Conservation (phyloP, 129 eudicot species). For the Chrysanthemum seticuspe region DNA sequence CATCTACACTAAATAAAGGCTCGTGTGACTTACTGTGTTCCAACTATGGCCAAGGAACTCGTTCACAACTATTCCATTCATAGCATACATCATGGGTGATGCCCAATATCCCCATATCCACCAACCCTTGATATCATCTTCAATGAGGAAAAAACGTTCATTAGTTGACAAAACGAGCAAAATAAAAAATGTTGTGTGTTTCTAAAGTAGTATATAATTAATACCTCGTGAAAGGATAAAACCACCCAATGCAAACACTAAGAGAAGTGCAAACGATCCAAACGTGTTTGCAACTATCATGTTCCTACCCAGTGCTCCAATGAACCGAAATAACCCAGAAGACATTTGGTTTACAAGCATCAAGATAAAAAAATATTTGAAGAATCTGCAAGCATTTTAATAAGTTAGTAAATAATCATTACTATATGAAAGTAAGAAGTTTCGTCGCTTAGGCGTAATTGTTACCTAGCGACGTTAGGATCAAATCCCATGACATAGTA, state of each 20-base stretch:
- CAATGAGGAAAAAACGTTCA: background rate
- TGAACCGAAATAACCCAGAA: conserved; percentile 48
- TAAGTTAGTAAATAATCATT: conserved; percentile 15
- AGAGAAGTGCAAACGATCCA: conserved; percentile 48
- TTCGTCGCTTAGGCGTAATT: too few relatives aligned
- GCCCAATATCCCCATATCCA: conserved; percentile 63
- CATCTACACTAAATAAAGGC: background rate
- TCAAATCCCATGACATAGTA: conserved; percentile 81
- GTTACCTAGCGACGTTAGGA: conserved; percentile 67
- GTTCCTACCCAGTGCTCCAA: conserved; percentile 58
- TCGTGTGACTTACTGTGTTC: conserved; percentile 41
- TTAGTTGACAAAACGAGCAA: background rate
- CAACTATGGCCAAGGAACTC: conserved; percentile 61
- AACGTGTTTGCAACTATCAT: conserved; percentile 64
- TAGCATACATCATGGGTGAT: conserved; percentile 66
- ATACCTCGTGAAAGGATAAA: conserved; percentile 49
- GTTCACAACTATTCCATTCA: conserved; percentile 51
- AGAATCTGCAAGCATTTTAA: conserved; percentile 43
- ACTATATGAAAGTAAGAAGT: too few relatives aligned
- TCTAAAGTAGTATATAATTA: background rate
- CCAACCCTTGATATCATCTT: conserved; percentile 49
- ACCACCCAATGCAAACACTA: conserved; percentile 53
- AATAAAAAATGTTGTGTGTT: background rate
- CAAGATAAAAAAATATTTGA: conserved; percentile 44
- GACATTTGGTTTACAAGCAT: conserved; percentile 51